phyloP scores from a whole-genome alignment of 2,329 filamentous ascomycete genomes.

The Penicillium sp. region DNA sequence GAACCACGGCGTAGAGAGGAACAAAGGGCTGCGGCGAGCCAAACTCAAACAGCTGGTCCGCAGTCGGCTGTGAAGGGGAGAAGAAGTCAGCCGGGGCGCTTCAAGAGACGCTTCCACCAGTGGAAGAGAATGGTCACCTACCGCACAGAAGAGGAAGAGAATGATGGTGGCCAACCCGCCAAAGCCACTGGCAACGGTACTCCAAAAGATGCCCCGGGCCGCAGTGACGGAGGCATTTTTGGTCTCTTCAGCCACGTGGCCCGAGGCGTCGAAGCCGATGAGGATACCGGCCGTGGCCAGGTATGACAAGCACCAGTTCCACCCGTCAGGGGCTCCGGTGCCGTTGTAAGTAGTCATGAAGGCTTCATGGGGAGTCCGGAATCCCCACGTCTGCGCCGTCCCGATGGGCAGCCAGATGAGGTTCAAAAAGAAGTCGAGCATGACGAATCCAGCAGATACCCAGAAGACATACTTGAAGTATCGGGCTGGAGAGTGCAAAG shows the following conservation, averaged over 20 bases:
- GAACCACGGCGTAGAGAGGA: conserved; percentile 51
- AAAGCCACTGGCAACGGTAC: conserved; percentile 51
- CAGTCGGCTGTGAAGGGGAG: conserved; percentile 40
- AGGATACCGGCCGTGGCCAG: conserved; percentile 56
- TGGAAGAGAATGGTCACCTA: conserved; percentile 3
- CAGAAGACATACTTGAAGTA: conserved; percentile 42
- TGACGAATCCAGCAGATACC: conserved; percentile 45
- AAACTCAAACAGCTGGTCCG: conserved; percentile 49
- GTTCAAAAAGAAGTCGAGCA: conserved; percentile 55
- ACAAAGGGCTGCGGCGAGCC: conserved; percentile 55
- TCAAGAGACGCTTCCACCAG: too few species aligned
- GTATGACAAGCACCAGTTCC: conserved; percentile 60
- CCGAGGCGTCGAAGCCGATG: conserved; percentile 57
- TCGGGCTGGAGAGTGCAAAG: conserved; percentile 11
- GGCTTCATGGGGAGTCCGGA: conserved; percentile 53
- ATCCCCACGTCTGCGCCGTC: conserved; percentile 51
- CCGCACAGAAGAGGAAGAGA: conserved; percentile 53
- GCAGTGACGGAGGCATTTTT: conserved; percentile 53
- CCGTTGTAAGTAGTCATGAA: conserved; percentile 58
- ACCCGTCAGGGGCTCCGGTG: conserved; percentile 50
- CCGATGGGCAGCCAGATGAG: conserved; percentile 57
- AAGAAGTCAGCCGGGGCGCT: neutral
- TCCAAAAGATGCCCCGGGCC: conserved; percentile 56
- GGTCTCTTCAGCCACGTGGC: conserved; percentile 57
- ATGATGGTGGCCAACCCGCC: conserved; percentile 53